phyloP scores from a whole-genome alignment of 768 basidiomycete genomes.

The Kwoniella europaea region DNA sequence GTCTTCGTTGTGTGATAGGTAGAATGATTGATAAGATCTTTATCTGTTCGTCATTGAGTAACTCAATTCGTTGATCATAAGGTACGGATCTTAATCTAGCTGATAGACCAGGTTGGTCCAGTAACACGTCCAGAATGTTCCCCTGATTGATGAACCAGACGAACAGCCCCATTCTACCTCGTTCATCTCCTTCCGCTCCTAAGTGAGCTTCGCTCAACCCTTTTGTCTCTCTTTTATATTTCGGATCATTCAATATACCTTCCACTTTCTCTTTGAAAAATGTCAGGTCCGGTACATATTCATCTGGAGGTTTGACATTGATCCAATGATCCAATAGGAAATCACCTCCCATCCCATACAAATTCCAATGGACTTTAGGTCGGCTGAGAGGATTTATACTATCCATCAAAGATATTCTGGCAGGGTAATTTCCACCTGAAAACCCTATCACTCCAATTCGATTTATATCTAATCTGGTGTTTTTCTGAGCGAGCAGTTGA shows the following conservation, averaged over 20 bases:
- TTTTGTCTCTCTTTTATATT: not conserved
- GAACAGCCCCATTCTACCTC: constrained; percentile 2
- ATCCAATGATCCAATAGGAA: constrained; percentile 21
- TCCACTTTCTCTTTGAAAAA: not conserved
- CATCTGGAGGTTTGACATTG: not conserved
- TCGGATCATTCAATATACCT: not conserved
- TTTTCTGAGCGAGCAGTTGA: not conserved
- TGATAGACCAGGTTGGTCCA: constrained; percentile 13
- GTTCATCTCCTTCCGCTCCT: not conserved
- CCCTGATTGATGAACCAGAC: constrained; percentile 1
- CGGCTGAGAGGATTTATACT: not conserved
- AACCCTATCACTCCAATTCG: constrained; percentile 14
- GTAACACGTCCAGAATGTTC: constrained; percentile 4
- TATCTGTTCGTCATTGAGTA: not conserved
- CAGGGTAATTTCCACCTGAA: constrained; percentile 21
- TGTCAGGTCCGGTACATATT: not conserved
- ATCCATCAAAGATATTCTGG: constrained; percentile 6
- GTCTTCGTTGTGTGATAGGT: not conserved
- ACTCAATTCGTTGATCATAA: not conserved
- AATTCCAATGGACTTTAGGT: constrained; percentile 14
- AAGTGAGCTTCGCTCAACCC: not conserved
- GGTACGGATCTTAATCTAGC: not conserved
- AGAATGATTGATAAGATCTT: not conserved
- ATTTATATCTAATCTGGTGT: not conserved
- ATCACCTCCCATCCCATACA: constrained; percentile 11